Evolutionary conservation across 108 stramenopile genomes (phyloP).

Genomic region (Stephanodiscus minutulus): DNA sequence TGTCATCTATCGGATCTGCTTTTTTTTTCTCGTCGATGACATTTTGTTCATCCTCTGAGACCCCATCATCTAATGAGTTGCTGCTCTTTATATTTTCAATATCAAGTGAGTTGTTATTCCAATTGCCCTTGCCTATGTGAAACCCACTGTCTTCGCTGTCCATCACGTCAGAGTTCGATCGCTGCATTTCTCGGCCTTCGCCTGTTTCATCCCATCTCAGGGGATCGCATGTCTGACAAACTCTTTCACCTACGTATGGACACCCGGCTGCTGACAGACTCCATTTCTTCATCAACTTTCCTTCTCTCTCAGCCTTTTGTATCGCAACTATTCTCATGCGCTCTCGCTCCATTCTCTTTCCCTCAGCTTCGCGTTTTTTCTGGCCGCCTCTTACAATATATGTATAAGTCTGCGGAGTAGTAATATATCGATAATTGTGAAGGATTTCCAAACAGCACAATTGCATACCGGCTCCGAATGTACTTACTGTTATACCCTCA

Average conservation of each 20-base stretch:
- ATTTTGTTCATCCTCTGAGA: not conserved
- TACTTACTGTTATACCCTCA: constrained; percentile 57
- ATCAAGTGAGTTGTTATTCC: not conserved
- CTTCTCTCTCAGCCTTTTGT: constrained; percentile 24
- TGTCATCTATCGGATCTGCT: not conserved
- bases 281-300: constrained; percentile 28
- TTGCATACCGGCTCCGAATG: not conserved
- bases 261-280: constrained; percentile 22
- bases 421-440: not conserved
- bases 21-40: not conserved
- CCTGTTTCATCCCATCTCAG: constrained; percentile 16
- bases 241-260: constrained; percentile 27
- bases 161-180: not conserved
- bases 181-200: constrained; percentile 2
- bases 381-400: constrained; percentile 76
- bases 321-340: constrained; percentile 39
- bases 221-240: constrained; percentile 38
- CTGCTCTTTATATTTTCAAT: not conserved
- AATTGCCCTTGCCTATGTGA: not conserved
- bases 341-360: constrained; percentile 47
- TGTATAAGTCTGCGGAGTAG: constrained; percentile 64
- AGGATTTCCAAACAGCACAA: not conserved
- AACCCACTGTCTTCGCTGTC: constrained; percentile 8
- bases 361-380: constrained; percentile 50
- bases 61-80: not conserved